Evolutionary conservation across 441 rosid genomes (phyloP).

Genomic region (Mallotus repandus): DNA sequence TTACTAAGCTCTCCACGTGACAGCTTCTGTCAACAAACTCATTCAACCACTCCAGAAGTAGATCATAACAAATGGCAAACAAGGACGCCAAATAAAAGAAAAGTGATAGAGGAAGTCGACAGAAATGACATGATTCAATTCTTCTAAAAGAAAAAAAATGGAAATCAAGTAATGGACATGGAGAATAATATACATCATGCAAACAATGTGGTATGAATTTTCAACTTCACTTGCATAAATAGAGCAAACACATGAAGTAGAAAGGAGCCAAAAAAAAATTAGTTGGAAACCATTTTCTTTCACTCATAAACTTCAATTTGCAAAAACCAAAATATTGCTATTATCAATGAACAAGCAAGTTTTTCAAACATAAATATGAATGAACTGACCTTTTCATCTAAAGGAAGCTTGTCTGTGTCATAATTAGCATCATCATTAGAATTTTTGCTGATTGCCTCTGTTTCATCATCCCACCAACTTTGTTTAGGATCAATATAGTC

Average conservation of each 20-base stretch:
- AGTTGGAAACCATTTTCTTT: too few species aligned
- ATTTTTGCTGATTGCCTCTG: background rate
- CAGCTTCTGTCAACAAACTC: background rate
- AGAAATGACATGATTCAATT: too few species aligned
- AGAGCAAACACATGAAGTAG: too few species aligned
- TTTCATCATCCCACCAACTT: constrained; percentile 1
- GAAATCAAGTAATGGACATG: too few species aligned
- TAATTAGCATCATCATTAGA: background rate
- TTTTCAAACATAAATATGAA: background rate
- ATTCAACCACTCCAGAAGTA: background rate
- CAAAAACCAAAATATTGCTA: background rate
- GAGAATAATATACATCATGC: too few species aligned
- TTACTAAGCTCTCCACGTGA: too few species aligned
- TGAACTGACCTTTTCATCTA: background rate
- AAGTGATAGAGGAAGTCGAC: too few species aligned
- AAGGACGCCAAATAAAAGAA: background rate
- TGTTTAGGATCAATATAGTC: background rate
- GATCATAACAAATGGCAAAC: background rate
- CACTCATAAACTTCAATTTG: too few species aligned
- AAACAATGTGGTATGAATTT: too few species aligned
- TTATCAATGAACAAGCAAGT: background rate
- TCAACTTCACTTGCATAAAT: too few species aligned
- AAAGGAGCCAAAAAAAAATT: too few species aligned
- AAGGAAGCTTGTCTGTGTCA: background rate
- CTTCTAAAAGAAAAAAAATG: too few species aligned